A percentile compares a stretch with the other conserved stretches of the same genome.
Evolutionary conservation across 176 grass and related monocot genomes (phyloP).

Genomic region (Tillandsia fasciculata): DNA sequence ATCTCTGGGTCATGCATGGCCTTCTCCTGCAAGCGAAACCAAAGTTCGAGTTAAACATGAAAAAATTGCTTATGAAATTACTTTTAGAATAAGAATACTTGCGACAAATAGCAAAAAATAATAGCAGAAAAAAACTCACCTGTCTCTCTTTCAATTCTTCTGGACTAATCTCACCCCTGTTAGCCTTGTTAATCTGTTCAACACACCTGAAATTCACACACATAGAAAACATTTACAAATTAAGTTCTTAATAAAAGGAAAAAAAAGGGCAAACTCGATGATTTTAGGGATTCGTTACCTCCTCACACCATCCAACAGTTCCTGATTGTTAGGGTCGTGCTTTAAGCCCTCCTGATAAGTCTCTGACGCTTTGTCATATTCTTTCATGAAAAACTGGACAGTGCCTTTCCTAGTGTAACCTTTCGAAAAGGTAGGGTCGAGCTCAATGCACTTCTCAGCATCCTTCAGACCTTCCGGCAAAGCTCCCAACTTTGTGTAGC

Average conservation of each 20-base stretch:
- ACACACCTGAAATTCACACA: slow-evolving; percentile 36
- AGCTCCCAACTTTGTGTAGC: slow-evolving; percentile 87
- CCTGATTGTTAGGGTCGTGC: slow-evolving; percentile 75
- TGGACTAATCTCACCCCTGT: slow-evolving; percentile 59
- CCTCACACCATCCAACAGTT: slow-evolving; percentile 69
- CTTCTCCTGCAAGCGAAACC: slow-evolving; percentile 35
- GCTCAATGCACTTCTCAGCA: slow-evolving; percentile 93
- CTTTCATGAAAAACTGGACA: slow-evolving; percentile 98
- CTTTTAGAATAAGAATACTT: background rate
- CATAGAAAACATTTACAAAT: background rate
- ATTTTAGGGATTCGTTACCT: slow-evolving; percentile 27
- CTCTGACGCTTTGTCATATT: slow-evolving; percentile 86
- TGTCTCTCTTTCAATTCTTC: slow-evolving; percentile 89
- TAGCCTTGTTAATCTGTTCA: slow-evolving; percentile 67
- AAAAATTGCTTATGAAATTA: background rate
- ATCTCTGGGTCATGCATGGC: slow-evolving; percentile 95
- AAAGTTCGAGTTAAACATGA: slow-evolving; percentile 6
- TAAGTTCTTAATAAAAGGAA: background rate
- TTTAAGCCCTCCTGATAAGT: slow-evolving; percentile 98
- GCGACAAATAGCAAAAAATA: background rate
- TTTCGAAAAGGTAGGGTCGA: slow-evolving; percentile 90
- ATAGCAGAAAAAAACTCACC: slow-evolving; percentile 18
- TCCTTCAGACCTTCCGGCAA: slow-evolving; percentile 98
- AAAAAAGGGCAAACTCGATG: background rate
- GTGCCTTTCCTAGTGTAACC: slow-evolving; percentile 96